A percentile compares a stretch with the other conserved stretches of the same genome.
phyloP scores from a whole-genome alignment of 2,329 filamentous ascomycete genomes.

The Westerdykella ornata region DNA sequence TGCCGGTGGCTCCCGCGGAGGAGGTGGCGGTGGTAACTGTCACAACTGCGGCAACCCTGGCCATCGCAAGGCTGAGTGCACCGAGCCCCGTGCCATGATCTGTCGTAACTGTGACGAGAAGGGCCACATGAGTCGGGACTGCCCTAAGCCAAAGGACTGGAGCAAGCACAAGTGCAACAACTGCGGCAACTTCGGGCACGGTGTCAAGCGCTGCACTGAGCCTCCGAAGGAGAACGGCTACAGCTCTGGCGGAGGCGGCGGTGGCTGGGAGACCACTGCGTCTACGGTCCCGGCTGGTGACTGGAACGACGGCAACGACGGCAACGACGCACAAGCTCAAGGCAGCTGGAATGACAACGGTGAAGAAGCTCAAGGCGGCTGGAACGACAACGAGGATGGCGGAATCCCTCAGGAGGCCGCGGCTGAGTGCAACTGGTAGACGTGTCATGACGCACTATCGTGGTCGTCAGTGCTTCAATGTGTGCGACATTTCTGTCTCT shows the following conservation, averaged over 20 bases:
- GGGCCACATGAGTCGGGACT: slow-evolving; percentile 52
- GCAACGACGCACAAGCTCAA: slow-evolving; percentile 11
- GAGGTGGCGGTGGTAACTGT: slow-evolving; percentile 1
- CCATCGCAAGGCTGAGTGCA: slow-evolving; percentile 23
- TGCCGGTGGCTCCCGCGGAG: neutral
- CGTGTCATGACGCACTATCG: no score
- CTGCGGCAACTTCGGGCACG: slow-evolving; percentile 45
- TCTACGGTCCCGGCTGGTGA: slow-evolving; percentile 7
- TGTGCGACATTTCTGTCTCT: no score
- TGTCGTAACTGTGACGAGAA: slow-evolving; percentile 59
- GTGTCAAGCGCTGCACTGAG: slow-evolving; percentile 37
- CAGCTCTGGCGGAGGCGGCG: slow-evolving; percentile 12
- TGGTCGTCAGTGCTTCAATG: no score
- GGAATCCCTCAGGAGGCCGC: neutral
- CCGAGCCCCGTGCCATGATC: slow-evolving; percentile 27
- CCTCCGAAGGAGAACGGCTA: slow-evolving; percentile 21
- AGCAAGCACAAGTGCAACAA: slow-evolving; percentile 54
- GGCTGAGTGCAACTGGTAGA: no score
- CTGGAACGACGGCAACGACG: slow-evolving; percentile 9
- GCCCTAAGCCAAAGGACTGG: slow-evolving; percentile 51
- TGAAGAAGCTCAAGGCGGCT: slow-evolving; percentile 10
- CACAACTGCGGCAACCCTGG: slow-evolving; percentile 21
- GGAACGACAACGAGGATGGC: slow-evolving; percentile 12
- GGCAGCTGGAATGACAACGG: slow-evolving; percentile 6
- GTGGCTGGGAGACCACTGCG: slow-evolving; percentile 13